Percentiles rank a stretch among this genome's conserved stretches.
These are phyloP conservation scores for Colletotrichum gloeosporioides DNA, from an alignment of 2,329 filamentous ascomycete genomes.

Conservation along the genomic window DNA sequence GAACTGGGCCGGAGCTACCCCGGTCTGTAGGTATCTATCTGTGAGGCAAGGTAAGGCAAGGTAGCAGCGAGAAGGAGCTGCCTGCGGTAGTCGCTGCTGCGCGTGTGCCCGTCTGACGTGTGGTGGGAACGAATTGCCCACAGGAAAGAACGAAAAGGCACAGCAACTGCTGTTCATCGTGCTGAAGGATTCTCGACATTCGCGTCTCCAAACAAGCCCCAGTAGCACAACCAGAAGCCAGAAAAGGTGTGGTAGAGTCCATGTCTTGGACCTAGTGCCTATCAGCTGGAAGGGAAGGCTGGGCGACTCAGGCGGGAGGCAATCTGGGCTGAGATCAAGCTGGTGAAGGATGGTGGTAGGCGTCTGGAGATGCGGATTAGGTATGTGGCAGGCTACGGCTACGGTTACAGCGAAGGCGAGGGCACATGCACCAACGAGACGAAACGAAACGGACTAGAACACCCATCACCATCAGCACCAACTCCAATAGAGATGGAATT, in stretches of 20 bases:
- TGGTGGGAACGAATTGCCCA: neutral
- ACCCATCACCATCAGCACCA: neutral
- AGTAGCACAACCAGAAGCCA: neutral
- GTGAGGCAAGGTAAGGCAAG: neutral
- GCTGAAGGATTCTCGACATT: neutral
- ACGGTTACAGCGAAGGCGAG: neutral
- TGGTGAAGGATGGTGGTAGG: neutral
- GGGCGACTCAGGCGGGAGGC: neutral
- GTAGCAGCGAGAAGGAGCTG: slow-evolving; percentile 2
- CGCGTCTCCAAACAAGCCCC: neutral
- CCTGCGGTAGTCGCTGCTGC: neutral
- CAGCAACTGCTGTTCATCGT: neutral
- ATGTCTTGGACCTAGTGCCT: neutral
- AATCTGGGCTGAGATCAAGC: neutral
- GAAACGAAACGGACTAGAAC: neutral
- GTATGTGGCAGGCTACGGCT: slow-evolving; percentile 8
- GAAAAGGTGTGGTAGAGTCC: neutral
- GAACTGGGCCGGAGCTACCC: slow-evolving; percentile 2
- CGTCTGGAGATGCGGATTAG: neutral
- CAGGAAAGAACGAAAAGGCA: neutral
- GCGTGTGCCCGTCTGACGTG: neutral
- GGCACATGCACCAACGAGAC: neutral
- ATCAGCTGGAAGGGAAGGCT: neutral
- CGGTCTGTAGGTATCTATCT: neutral
- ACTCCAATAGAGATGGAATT: neutral